Base-by-base conservation (phyloP, 495 filamentous ascomycete species). In the Astrocystis sublimbata region DNA sequence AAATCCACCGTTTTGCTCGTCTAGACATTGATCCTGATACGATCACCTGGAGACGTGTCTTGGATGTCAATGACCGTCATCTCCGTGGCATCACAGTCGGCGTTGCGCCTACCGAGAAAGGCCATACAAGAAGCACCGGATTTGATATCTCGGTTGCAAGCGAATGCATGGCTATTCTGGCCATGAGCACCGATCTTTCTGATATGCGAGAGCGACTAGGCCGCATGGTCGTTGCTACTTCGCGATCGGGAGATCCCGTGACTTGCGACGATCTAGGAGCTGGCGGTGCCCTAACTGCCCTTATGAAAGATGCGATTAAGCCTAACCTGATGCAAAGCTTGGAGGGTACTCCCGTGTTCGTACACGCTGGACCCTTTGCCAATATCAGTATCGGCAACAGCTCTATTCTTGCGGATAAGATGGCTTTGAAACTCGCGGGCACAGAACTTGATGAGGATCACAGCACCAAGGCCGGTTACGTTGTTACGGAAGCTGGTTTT, bases 261-360 rank as follows among this genome's bases (percentile, higher is more conserved):
- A 98, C 94, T 56, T 96, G 92, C 68, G 94, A 98, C 68, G 94
- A 98, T 65, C 86, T 98, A 64, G 94, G 94, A 65, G 89, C 87
- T 15, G 94, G 93, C 57, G 94, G 94, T 63, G 94, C 94, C 49
- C 82, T 98, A 40, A 90, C 94, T 3, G 94, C 93, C 36, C 77
- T 98, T 64, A 97, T 98, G 92, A 93, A 89, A 79, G 94, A 98
- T 78, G 92, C 94, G 21, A 96, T 97, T 75, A 98, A 98, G 79
- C 94, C 94, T 28, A 98, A 97, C 77, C 76, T 98, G 61, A 98
- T 98, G 94, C 94, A 98, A 79, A 96, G 91, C 45, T 81, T 98
- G 62, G 94, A 98, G 71, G 94, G 94, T 31, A 98, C 94, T 2
- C 94, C 94, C 4, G 94, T 98, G 0, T 91, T 98, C 71, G 94